These are phyloP conservation scores for Emmonsia crescens DNA, from an alignment of 2,329 filamentous ascomycete genomes.

Conservation along the genomic window DNA sequence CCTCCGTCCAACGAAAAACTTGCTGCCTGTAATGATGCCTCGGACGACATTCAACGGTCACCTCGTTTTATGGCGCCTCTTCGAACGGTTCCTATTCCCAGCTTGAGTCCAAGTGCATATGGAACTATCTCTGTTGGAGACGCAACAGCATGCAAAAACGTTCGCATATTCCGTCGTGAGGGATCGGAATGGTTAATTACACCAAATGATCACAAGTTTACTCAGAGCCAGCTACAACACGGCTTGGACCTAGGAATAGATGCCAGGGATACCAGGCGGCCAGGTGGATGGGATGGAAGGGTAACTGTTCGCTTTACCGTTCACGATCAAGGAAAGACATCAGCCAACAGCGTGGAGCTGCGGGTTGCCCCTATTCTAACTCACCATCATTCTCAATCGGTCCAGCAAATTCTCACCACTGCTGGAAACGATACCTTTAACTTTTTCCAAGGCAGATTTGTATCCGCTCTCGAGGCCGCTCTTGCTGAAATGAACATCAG, in stretches of 20 bases:
- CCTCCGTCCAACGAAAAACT: constrained; percentile 18
- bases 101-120: constrained; percentile 7
- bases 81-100: constrained; percentile 20
- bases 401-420: constrained; percentile 19
- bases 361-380: constrained; percentile 30
- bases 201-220: constrained; percentile 21
- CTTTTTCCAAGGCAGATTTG: constrained; percentile 14
- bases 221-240: constrained; percentile 15
- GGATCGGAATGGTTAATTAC: constrained; percentile 19
- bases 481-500: constrained; percentile 11
- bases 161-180: constrained; percentile 22
- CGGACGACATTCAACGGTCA: constrained; percentile 22
- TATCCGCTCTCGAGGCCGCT: constrained; percentile 11
- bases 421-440: constrained; percentile 4
- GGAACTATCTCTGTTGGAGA: constrained; percentile 7
- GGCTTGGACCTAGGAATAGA: constrained; percentile 31
- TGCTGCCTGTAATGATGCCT: constrained; percentile 28
- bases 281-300: constrained; percentile 10
- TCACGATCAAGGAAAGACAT: constrained; percentile 11
- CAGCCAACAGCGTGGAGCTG: constrained; percentile 22
- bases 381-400: constrained; percentile 28
- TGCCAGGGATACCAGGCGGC: constrained; percentile 21
- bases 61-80: constrained; percentile 25
- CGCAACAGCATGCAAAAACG: constrained; percentile 13
- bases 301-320: constrained; percentile 20